Conservation (phyloP, 164 flowering plant species). For the Protea cynaroides region DNA sequence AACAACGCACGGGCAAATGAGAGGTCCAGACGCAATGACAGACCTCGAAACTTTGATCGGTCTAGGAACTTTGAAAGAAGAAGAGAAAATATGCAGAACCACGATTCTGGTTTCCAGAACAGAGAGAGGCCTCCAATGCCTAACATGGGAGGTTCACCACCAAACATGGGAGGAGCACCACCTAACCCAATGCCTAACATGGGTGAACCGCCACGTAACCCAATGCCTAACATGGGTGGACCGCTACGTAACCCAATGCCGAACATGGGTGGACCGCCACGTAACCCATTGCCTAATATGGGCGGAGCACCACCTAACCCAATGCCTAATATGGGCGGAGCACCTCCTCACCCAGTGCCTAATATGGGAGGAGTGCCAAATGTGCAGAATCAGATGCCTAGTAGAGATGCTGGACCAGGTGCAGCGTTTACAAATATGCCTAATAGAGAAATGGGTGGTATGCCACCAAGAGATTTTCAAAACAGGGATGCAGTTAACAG, state of each 20-base stretch:
- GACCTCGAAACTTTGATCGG: slow-evolving; percentile 64
- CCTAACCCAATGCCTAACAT: background rate
- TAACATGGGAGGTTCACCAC: background rate
- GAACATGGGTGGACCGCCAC: slow-evolving; percentile 8
- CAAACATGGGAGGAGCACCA: background rate
- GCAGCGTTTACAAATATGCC: background rate
- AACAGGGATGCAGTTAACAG: slow-evolving; percentile 14
- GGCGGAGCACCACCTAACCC: background rate
- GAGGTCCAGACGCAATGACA: slow-evolving; percentile 2
- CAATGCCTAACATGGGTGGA: background rate
- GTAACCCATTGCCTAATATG: slow-evolving; percentile 7
- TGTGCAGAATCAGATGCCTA: background rate
- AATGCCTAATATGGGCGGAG: background rate
- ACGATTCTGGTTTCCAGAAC: slow-evolving; percentile 16
- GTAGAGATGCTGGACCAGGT: background rate
- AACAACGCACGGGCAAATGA: slow-evolving; percentile 32
- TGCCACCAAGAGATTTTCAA: slow-evolving; percentile 19
- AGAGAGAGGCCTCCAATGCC: slow-evolving; percentile 12
- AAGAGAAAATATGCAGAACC: slow-evolving; percentile 38
- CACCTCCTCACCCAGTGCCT: background rate
- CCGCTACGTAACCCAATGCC: background rate
- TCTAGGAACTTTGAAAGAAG: slow-evolving; percentile 74
- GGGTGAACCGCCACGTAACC: slow-evolving; percentile 6
- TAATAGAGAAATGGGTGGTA: slow-evolving; percentile 9
- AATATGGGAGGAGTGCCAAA: background rate